A percentile compares a stretch with the other conserved stretches of the same genome.
Conservation (phyloP, 1,284 basidiomycete genomes). For the Cronartium ribicola region DNA sequence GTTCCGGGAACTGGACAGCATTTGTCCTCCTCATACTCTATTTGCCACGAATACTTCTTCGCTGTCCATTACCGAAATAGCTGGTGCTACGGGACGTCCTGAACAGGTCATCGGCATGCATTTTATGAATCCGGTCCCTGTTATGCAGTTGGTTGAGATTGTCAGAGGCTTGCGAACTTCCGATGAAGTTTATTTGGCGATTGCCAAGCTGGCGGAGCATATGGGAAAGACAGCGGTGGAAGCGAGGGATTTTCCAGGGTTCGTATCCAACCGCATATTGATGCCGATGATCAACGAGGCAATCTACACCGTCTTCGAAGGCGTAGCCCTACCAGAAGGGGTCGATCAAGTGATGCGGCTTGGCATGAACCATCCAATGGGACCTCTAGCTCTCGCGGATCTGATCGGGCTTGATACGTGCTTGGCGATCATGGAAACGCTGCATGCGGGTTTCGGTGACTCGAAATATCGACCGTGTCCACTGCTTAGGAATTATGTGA, state of each 20-base stretch:
- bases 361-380: conserved; percentile 96
- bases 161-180: conserved; percentile 90
- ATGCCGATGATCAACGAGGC: conserved; percentile 43
- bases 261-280: conserved; percentile 43
- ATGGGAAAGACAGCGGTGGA: conserved; percentile 90
- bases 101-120: conserved; percentile 63
- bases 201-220: conserved; percentile 74
- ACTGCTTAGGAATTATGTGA: conserved; percentile 88
- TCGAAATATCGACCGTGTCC: conserved; percentile 95
- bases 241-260: conserved; percentile 85
- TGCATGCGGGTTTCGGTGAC: conserved; percentile 70
- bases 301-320: conserved; percentile 55
- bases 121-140: conserved; percentile 74
- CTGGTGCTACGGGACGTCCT: conserved; percentile 60
- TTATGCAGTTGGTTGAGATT: conserved; percentile 80
- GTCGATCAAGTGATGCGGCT: conserved; percentile 89
- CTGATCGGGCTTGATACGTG: conserved; percentile 55
- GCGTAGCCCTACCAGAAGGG: conserved; percentile 83
- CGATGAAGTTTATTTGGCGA: conserved; percentile 67
- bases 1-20: conserved; percentile 67
- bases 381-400: conserved; percentile 58
- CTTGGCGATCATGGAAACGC: conserved; percentile 29
- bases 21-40: conserved; percentile 69
- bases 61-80: conserved; percentile 90
- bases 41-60: conserved; percentile 90